phyloP scores from a whole-genome alignment of 441 rosid species.

The Gossypium davidsonii region DNA sequence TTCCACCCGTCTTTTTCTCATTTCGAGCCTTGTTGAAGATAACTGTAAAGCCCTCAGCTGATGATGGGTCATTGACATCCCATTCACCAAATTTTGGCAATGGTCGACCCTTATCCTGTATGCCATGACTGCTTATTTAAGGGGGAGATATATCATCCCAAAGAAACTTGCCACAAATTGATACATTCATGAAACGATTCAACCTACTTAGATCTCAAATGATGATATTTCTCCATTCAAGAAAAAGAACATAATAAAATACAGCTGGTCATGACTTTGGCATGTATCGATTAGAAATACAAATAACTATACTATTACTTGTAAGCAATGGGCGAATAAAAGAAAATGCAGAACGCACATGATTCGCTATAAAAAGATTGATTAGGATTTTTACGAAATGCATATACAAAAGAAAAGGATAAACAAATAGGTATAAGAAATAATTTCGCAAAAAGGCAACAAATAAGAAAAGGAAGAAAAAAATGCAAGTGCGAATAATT shows the following conservation, averaged over 20 bases:
- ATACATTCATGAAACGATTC: not conserved
- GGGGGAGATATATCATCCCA: not conserved
- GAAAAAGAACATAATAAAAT: not conserved
- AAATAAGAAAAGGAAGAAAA: not conserved
- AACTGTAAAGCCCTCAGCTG: slow-evolving; percentile 82
- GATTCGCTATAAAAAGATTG: not conserved
- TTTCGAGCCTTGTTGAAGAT: slow-evolving; percentile 90
- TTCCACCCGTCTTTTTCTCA: slow-evolving; percentile 75
- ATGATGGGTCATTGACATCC: slow-evolving; percentile 39
- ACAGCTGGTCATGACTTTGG: not conserved
- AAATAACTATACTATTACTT: not conserved
- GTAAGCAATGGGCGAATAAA: not conserved
- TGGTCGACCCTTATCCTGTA: slow-evolving; percentile 70
- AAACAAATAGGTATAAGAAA: not conserved
- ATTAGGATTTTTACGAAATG: not conserved
- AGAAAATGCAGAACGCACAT: not conserved
- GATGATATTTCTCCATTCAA: not conserved
- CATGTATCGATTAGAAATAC: not conserved
- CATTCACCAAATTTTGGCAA: slow-evolving; percentile 93
- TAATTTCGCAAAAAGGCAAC: not conserved
- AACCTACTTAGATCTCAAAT: not conserved
- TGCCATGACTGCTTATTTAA: slow-evolving; percentile 1
- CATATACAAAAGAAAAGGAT: not conserved
- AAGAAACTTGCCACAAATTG: not conserved
- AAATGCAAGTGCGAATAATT: not conserved